Evolutionary conservation across 805 yeast genomes (phyloP).

Genomic region (Kazachstania taianensis): DNA sequence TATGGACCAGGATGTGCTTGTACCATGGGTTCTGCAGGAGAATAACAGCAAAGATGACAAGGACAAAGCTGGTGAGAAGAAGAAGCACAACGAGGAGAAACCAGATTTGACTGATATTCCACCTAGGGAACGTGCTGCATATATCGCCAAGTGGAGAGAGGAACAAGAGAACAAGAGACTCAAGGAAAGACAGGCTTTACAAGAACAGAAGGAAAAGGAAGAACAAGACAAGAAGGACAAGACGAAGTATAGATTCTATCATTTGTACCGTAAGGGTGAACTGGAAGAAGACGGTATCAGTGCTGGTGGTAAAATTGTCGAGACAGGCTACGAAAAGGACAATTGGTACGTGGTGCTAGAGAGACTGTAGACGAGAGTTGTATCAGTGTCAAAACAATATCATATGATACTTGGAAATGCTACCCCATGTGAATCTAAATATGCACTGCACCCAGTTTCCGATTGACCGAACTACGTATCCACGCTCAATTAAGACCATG

Average conservation of each 20-base stretch:
- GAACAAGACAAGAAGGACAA: conserved; percentile 18
- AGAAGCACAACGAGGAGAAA: conserved; percentile 9
- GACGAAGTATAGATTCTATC: conserved; percentile 79
- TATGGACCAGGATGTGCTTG: conserved; percentile 85
- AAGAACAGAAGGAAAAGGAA: conserved; percentile 12
- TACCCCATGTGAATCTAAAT: no score
- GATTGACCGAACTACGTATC: no score
- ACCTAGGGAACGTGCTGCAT: conserved; percentile 21
- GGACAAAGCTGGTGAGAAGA: conserved; percentile 15
- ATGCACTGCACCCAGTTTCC: no score
- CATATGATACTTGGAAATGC: not conserved
- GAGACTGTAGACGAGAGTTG: conserved; percentile 12
- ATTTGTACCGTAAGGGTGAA: conserved; percentile 78
- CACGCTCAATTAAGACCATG: no score
- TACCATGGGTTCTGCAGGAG: conserved; percentile 80
- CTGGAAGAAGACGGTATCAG: conserved; percentile 53
- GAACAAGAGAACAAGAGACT: conserved; percentile 19
- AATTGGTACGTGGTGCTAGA: conserved; percentile 77
- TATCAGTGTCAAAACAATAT: not conserved
- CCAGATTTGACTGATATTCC: conserved; percentile 23
- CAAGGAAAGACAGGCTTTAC: conserved; percentile 10
- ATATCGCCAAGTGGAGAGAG: conserved; percentile 21
- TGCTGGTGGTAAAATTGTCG: conserved; percentile 65
- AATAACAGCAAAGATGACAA: conserved; percentile 28
- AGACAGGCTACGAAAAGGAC: conserved; percentile 81